Evolutionary conservation across 192 early-diverging fungal genomes (phyloP), one percentile per base, ranked within the genome.

Genomic region (Rhizoclosmatium globosum): DNA sequence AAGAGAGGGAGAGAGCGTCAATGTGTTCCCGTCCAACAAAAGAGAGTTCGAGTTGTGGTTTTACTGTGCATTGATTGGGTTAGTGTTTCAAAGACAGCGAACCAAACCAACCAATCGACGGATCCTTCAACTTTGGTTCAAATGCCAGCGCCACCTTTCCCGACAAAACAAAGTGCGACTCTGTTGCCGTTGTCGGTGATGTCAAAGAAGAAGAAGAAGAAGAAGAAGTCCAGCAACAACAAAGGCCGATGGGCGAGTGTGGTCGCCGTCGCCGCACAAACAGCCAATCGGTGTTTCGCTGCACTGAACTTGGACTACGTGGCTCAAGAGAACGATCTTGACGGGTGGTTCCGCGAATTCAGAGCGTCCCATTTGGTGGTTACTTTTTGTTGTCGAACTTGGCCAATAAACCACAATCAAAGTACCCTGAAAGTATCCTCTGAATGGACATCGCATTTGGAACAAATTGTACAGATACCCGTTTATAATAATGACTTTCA

Each of bases 101-200:
- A 31, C 9, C 15, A 9, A n/a, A 13, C 9, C n/a, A 64, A 31
- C 62, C 19, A 64, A 64, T 19, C 38, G 19, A 9, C 47, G 53
- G 48, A 47, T 71, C 69, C 9, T 47, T 38, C 45, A 71, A 48
- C 38, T 71, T 71, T 19, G 72, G 72, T 46, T 74, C 72, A 42
- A 74, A 74, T 19, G 4, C 15, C 21, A 74, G 39, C 19, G 6
- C 4, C 11, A 71, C 38, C 38, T 41, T 53, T 17, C 69, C 69
- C 6, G 13, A 23, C 48, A 71, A 41, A n/a, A 71, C n/a, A 11
- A 56, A 38, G 38, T 71, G 69, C 6, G 69, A 21, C n/a, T 56
- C 15, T 4, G 45, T 23, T 4, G 7, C 11, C 53, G 50, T 53
- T 53, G 50, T 53, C 50, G 9, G 50, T 53, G 9, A 13, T 17